Conservation (phyloP, 1,284 basidiomycete genomes). For the Trichosporon faecale region DNA sequence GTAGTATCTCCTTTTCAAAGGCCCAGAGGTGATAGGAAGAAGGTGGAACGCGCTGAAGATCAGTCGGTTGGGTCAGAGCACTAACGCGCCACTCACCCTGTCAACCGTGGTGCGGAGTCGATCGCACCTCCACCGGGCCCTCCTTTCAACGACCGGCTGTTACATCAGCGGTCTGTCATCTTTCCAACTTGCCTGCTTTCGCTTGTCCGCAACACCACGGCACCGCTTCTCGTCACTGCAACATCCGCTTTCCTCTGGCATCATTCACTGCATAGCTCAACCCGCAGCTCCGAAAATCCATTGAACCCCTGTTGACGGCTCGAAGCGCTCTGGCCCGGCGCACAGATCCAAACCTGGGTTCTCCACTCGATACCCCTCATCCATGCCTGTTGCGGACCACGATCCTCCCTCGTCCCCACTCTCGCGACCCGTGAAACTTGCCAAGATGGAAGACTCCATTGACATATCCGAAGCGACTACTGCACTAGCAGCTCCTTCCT, state of each 20-base stretch:
- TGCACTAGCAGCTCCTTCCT: constrained; percentile 13
- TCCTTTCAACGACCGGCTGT: not conserved
- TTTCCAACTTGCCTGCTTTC: not conserved
- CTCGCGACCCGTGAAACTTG: constrained; percentile 31
- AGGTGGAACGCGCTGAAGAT: not conserved
- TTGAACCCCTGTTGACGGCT: constrained; percentile 3
- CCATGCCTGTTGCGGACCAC: constrained; percentile 10
- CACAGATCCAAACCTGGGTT: constrained; percentile 9
- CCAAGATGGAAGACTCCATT: constrained; percentile 48
- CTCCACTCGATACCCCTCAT: constrained; percentile 8
- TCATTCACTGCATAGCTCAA: not conserved
- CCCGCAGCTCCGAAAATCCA: not conserved
- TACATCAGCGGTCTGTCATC: constrained; percentile 5
- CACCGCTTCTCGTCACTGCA: not conserved
- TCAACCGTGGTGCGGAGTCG: not conserved
- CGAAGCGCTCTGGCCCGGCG: constrained; percentile 8
- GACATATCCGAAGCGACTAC: constrained; percentile 40
- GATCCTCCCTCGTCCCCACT: constrained; percentile 9
- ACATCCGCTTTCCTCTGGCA: not conserved
- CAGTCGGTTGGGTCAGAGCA: not conserved
- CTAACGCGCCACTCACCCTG: not conserved
- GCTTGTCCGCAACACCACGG: not conserved
- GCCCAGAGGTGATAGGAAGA: not conserved
- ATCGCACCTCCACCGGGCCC: not conserved
- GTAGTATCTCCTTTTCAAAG: no score